Conservation (phyloP, 768 basidiomycete species). For the Kwoniella bestiolae region DNA sequence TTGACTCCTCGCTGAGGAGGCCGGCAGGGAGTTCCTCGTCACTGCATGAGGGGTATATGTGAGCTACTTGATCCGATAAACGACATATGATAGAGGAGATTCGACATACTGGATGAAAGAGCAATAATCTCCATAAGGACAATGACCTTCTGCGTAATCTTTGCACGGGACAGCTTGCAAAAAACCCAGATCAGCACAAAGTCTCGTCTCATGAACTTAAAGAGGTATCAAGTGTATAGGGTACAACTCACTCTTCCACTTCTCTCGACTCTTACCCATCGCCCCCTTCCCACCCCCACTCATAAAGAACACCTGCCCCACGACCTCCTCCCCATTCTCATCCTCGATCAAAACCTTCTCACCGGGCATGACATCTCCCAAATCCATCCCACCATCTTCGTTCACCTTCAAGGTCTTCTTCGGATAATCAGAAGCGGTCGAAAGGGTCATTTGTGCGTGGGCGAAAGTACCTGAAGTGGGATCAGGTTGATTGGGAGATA, state of each 20-base stretch:
- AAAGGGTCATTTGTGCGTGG: conserved; percentile 32
- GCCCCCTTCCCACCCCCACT: conserved; percentile 55
- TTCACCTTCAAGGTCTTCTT: conserved; percentile 20
- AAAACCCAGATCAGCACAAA: no score
- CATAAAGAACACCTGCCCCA: conserved; percentile 52
- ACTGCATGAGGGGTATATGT: no score
- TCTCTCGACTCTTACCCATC: conserved; percentile 46
- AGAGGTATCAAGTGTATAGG: no score
- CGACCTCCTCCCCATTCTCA: conserved; percentile 41
- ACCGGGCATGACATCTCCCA: conserved; percentile 29
- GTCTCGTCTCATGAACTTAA: no score
- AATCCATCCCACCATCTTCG: conserved; percentile 12
- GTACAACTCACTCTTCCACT: conserved; percentile 54
- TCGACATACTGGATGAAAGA: conserved; percentile 57
- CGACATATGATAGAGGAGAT: no score
- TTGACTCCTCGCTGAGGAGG: neutral
- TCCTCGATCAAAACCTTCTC: conserved; percentile 38
- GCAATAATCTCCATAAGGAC: conserved; percentile 56
- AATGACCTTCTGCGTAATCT: conserved; percentile 53
- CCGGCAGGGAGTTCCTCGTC: conserved; percentile 21
- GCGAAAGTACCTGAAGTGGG: conserved; percentile 50
- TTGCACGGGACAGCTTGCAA: conserved; percentile 56
- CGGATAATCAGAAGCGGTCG: neutral
- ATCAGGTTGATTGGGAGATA: conserved; percentile 18
- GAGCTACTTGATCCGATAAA: no score